Base-by-base conservation (phyloP, 306 rosid genomes). In the Trifolium subterraneum region DNA sequence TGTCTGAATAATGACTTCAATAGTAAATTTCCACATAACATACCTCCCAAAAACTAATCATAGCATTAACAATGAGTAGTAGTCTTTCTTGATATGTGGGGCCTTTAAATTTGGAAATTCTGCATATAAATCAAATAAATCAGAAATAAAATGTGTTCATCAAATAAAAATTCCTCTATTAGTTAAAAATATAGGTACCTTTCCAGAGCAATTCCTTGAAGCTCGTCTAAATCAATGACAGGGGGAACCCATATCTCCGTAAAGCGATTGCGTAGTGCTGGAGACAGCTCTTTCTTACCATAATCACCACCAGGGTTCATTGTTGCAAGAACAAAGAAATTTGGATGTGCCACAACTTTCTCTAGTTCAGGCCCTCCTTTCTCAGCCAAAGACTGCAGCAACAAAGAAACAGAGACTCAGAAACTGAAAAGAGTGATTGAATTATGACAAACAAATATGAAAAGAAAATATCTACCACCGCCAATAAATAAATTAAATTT, bases 241-340 rank as follows among this genome's bases (percentile, higher is more conserved):
- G 97, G 80, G 42, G 97, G 92, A 79, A 94, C 98, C 98, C 98
- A 94, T 84, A 94, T 88, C 92, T 90, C 98, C 7, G 98, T 94
- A 82, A 94, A 94, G 45, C 97, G 93, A 76, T 94, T 94, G 73
- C 98, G 92, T 58, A 94, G 89, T 15, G 98, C 98, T 33, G 97
- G 88, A 68, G 88, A 85, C 41, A 93, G 72, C 79, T 93, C 98
- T 82, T 87, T 93, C 89, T 93, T 93, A 29, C 98, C 98, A 87
- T 89, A 88, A 86, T 93, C 98, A 77, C 98, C 98, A 73, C 96
- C 97, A 77, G 98, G 98, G 79, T 93, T 93, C 97, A 93, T 93
- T 48, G 98, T 93, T 12, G 96, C 97, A 73, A 93, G 92, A 70
- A 93, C 88, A 86, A 84, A 86, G 78, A 93, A 93, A 10, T 84